A percentile compares a stretch with the other conserved stretches of the same genome.
phyloP scores from a whole-genome alignment of 208 protist species.

The Leishmania arabica region DNA sequence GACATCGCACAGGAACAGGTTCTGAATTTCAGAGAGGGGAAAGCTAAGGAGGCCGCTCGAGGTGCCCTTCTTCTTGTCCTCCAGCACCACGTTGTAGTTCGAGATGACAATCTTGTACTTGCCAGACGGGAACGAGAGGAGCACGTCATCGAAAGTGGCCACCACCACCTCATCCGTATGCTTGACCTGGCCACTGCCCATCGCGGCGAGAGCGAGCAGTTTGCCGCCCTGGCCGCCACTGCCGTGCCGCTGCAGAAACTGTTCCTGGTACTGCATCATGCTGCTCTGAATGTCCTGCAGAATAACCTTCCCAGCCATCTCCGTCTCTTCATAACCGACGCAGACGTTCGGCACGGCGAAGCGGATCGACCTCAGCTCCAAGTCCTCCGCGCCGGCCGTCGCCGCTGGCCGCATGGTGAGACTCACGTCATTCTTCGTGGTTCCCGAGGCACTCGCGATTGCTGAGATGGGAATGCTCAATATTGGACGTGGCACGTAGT shows the following conservation, averaged over 20 bases:
- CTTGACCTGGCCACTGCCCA: slow-evolving; percentile 41
- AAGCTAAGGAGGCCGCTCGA: slow-evolving; percentile 49
- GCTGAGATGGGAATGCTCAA: slow-evolving; percentile 69
- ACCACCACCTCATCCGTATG: slow-evolving; percentile 68
- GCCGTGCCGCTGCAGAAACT: slow-evolving; percentile 45
- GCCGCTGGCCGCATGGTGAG: slow-evolving; percentile 53
- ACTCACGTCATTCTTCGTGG: slow-evolving; percentile 84
- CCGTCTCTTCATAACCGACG: slow-evolving; percentile 83
- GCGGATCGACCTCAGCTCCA: slow-evolving; percentile 78
- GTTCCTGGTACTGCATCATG: slow-evolving; percentile 63
- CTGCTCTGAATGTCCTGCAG: slow-evolving; percentile 53
- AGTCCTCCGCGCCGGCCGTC: slow-evolving; percentile 1
- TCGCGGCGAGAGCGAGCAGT: slow-evolving; percentile 56
- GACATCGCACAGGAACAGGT: slow-evolving; percentile 85
- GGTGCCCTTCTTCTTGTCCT: slow-evolving; percentile 71
- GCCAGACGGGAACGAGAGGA: slow-evolving; percentile 75
- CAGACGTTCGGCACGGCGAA: slow-evolving; percentile 87
- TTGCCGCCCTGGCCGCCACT: slow-evolving; percentile 40
- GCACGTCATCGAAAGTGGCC: slow-evolving; percentile 79
- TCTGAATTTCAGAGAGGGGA: slow-evolving; percentile 68
- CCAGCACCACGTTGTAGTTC: slow-evolving; percentile 78
- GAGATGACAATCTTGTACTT: slow-evolving; percentile 85
- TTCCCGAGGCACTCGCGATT: slow-evolving; percentile 67
- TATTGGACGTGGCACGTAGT: slow-evolving; percentile 54
- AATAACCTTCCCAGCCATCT: slow-evolving; percentile 79